Evolutionary conservation across 345 rosid genomes (phyloP).

Genomic region (Firmiana major): DNA sequence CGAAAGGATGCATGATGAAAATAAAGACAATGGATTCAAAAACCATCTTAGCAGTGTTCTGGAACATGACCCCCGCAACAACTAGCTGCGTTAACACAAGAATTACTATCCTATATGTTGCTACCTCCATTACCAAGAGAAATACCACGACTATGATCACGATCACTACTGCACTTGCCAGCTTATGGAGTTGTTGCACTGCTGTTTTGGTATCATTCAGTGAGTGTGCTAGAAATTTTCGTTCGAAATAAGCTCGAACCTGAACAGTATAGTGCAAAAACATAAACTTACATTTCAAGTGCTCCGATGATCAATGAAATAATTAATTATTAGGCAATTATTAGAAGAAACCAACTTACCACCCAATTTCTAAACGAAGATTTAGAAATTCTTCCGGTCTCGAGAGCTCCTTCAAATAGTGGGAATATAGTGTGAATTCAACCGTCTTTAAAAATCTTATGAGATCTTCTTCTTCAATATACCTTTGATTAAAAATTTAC

Average conservation of each 20-base stretch:
- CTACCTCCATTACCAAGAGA: slow-evolving; percentile 73
- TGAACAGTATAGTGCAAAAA: not conserved
- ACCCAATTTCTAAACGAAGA: slow-evolving; percentile 72
- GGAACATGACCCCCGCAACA: slow-evolving; percentile 66
- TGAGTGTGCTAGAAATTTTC: slow-evolving; percentile 19
- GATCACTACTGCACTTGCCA: slow-evolving; percentile 46
- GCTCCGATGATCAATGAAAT: not conserved
- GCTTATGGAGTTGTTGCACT: slow-evolving; percentile 68
- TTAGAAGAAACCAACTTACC: slow-evolving; percentile 36
- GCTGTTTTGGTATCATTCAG: slow-evolving; percentile 87
- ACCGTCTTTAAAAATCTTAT: slow-evolving; percentile 69
- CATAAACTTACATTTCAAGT: not conserved
- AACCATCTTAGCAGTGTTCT: slow-evolving; percentile 76
- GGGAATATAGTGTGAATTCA: slow-evolving; percentile 56
- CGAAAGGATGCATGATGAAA: slow-evolving; percentile 78
- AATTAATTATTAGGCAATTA: too few relatives aligned
- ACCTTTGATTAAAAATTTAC: too few relatives aligned
- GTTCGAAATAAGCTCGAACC: slow-evolving; percentile 9
- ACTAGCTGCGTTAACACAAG: slow-evolving; percentile 67
- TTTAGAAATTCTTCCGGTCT: slow-evolving; percentile 50
- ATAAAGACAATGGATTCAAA: slow-evolving; percentile 79
- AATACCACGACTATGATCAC: slow-evolving; percentile 50
- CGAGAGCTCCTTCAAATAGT: slow-evolving; percentile 69
- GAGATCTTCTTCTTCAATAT: slow-evolving; percentile 61
- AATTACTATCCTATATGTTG: slow-evolving; percentile 60